Base-by-base conservation (phyloP, 2,329 filamentous ascomycete species). In the Teratosphaeria nubilosa region DNA sequence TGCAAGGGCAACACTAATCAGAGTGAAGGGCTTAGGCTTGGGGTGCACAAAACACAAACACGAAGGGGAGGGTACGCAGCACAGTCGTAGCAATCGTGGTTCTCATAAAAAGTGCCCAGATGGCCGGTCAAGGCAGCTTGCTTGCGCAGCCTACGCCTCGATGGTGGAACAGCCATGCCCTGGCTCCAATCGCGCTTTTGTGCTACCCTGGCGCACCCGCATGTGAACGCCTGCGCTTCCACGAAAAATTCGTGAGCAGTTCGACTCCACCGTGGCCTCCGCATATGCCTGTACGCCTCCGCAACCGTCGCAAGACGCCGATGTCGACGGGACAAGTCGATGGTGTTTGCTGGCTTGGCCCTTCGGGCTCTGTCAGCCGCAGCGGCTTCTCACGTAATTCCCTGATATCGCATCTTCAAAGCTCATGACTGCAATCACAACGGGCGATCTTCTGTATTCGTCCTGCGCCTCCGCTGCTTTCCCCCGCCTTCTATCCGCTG, bases 401-500 rank as follows among this genome's bases (percentile, higher is more conserved):
- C 13, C 37, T 16, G 20, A 16, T 2, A 25, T 31, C n/a, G 51
- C 25, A 31, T 5, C 5, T 52, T 10, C 22, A n/a, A 5, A 3
- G 20, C n/a, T 20, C 31, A n/a, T 16, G 13, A 30, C 51, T 30
- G 51, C 24, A 11, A 34, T 53, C 16, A 16, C 11, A 30, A 22
- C 48, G 51, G 11, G 48, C 41, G n/a, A 53, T 30, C 53, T 31
- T 51, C 51, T 31, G 32, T 34, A n/a, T 57, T 57, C 60, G 65
- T 58, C 71, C 90, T 81, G 69, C 90, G 82, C 69, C 91, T 81
- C 61, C 91, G 81, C 32, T 91, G 90, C 64, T 91, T 85, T 69
- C 82, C 89, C 10, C 31, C 88, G 32, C 91, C 91, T 72, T 96
- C 89, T 2, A 88, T 85, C 55, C 94, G 81, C 70, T 96, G 91